Evolutionary conservation across 441 rosid genomes (phyloP), one percentile per base, ranked within the genome.

Genomic region (Lepidium campestre): DNA sequence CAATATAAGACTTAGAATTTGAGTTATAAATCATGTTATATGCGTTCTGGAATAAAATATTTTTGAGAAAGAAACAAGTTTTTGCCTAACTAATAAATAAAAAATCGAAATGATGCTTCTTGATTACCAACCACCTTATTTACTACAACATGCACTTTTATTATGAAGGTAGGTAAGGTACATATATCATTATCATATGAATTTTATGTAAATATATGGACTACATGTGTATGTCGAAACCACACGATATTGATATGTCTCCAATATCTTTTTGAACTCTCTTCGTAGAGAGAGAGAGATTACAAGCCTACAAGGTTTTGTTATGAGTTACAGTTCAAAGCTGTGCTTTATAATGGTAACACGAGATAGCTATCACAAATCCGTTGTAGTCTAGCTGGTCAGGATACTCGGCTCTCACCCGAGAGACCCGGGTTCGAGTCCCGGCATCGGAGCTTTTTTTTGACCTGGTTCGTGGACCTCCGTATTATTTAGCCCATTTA

Each of bases 361-460:
- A n/a, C n/a, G n/a, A n/a, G n/a, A n/a, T n/a, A n/a, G n/a, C n/a
- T n/a, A n/a, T n/a, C n/a, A n/a, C n/a, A n/a, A n/a, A n/a, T 86
- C 91, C 86, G 86, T 92, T 87, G 91, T 86, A 83, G 91, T 92
- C 93, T 91, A 92, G 95, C 74, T 77, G 96, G 96, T 91, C 36
- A 91, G 97, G 93, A 93, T 91, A 80, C 82, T 86, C 90, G 99
- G 92, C 92, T 90, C 88, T 93, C 95, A 89, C 97, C 93, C 90
- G 85, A 84, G 81, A 84, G 89, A 90, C 95, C 89, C 91, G 85
- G 90, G 89, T 90, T 88, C 89, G 65, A 83, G 75, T 81, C 84
- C 90, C 90, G 88, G 89, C 91, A 86, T 75, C 81, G 94, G 94
- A 86, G 86, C n/a, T n/a, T n/a, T n/a, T n/a, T n/a, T n/a, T n/a